Percentiles rank a stretch among this genome's conserved stretches.
phyloP scores from a whole-genome alignment of 2,329 filamentous ascomycete genomes.

The Pestalotiopsis sp. region DNA sequence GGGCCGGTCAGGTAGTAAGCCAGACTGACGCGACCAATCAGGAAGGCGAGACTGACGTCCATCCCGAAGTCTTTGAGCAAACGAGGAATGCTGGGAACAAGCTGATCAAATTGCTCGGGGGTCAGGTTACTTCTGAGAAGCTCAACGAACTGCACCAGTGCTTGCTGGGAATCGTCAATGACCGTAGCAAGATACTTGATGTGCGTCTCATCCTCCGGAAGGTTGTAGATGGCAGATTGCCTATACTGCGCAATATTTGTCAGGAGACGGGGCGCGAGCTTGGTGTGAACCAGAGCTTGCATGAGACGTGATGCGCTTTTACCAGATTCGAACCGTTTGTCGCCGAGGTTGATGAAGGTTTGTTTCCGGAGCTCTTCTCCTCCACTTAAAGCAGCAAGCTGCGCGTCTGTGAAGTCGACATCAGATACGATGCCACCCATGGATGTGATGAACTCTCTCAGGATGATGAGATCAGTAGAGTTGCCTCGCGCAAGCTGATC shows the following conservation, averaged over 20 bases:
- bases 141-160: constrained; percentile 87
- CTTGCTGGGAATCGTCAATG: constrained; percentile 86
- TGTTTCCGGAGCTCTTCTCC: constrained; percentile 79
- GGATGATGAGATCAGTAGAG: constrained; percentile 85
- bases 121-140: constrained; percentile 80
- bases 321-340: constrained; percentile 77
- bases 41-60: constrained; percentile 80
- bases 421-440: constrained; percentile 95
- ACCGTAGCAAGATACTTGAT: constrained; percentile 89
- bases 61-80: constrained; percentile 81
- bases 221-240: constrained; percentile 79
- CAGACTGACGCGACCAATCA: constrained; percentile 77
- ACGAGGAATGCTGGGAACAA: constrained; percentile 74
- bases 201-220: constrained; percentile 73
- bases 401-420: constrained; percentile 84
- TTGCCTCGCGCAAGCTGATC: constrained; percentile 82
- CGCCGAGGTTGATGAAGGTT: constrained; percentile 78
- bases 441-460: constrained; percentile 85
- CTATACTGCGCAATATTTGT: constrained; percentile 89
- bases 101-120: constrained; percentile 73
- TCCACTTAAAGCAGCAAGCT: constrained; percentile 86
- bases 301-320: constrained; percentile 80
- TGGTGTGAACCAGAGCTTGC: constrained; percentile 75
- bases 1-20: constrained; percentile 61
- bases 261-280: constrained; percentile 80